Percentiles rank a stretch among this genome's conserved stretches.
These are phyloP conservation scores for Clarkia xantiana DNA, from an alignment of 345 rosid genomes.

Conservation along the genomic window DNA sequence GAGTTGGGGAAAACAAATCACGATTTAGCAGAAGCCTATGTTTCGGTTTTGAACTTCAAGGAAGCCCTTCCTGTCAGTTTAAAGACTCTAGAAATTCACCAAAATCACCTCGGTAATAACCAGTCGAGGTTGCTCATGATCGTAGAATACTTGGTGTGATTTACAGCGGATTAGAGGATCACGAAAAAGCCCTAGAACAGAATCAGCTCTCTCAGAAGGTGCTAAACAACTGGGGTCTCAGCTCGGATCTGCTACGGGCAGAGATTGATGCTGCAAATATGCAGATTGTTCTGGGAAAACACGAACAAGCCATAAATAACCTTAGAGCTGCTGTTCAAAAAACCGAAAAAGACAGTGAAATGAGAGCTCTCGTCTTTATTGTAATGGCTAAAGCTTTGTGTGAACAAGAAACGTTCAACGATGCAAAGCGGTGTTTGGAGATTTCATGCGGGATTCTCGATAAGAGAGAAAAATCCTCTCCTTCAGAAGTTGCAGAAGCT, in stretches of 20 bases:
- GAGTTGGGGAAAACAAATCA: conserved; percentile 72
- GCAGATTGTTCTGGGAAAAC: conserved; percentile 76
- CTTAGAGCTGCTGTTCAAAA: conserved; percentile 47
- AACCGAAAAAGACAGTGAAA: conserved; percentile 64
- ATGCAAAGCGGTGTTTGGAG: conserved; percentile 65
- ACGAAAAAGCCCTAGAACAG: conserved; percentile 78
- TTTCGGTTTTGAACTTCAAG: conserved; percentile 66
- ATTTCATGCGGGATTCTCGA: conserved; percentile 66
- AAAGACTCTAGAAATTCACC: conserved; percentile 74
- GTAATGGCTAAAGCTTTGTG: conserved; percentile 75
- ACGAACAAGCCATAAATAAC: conserved; percentile 53
- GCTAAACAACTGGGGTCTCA: conserved; percentile 70
- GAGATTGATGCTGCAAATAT: conserved; percentile 86
- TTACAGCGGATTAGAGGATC: conserved; percentile 74
- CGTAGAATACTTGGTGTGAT: conserved; percentile 76
- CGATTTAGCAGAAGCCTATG: conserved; percentile 68
- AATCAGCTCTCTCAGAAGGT: conserved; percentile 62
- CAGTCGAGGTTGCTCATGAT: conserved; percentile 79
- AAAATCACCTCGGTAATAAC: conserved; percentile 44
- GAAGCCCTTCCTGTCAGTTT: conserved; percentile 61
- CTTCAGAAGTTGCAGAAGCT: conserved; percentile 74
- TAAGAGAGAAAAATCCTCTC: conserved; percentile 52
- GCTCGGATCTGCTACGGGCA: conserved; percentile 49
- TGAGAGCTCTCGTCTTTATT: conserved; percentile 60
- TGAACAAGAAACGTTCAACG: conserved; percentile 48